Evolutionary conservation across 345 rosid species (phyloP).

Genomic region (Gynandropsis gynandra): DNA sequence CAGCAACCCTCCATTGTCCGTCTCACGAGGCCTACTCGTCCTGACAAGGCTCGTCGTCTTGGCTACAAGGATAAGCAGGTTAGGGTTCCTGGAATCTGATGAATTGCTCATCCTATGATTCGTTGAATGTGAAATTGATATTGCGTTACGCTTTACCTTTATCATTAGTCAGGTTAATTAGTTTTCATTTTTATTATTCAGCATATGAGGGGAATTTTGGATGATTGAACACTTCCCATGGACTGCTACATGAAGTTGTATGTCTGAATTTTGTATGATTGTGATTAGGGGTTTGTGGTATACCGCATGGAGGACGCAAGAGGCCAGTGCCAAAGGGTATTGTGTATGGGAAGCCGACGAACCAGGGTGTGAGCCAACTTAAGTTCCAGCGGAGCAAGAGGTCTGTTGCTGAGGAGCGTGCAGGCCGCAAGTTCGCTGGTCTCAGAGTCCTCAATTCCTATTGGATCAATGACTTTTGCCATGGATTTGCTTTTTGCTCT

Average conservation of each 20-base stretch:
- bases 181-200: background rate
- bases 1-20: slow-evolving; percentile 95
- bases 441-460: slow-evolving; percentile 89
- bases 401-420: slow-evolving; percentile 98
- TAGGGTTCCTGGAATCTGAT: background rate
- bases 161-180: background rate
- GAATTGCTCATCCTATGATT: too few species aligned
- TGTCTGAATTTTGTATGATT: background rate
- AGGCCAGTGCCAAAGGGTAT: slow-evolving; percentile 97
- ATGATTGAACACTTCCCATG: slow-evolving; percentile 34
- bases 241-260: slow-evolving; percentile 23
- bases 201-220: background rate
- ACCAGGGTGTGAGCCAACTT: slow-evolving; percentile 94
- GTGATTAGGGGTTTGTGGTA: slow-evolving; percentile 67
- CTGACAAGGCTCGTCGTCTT: slow-evolving; percentile 91
- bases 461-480: slow-evolving; percentile 64
- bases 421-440: slow-evolving; percentile 84
- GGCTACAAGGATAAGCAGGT: slow-evolving; percentile 99
- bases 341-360: slow-evolving; percentile 77
- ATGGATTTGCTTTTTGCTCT: too few species aligned
- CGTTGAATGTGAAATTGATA: too few species aligned
- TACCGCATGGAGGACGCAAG: slow-evolving; percentile 98
- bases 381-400: slow-evolving; percentile 98
- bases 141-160: background rate
- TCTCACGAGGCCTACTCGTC: slow-evolving; percentile 82